Evolutionary conservation across 208 protist genomes (phyloP).

Genomic region (Wallacemonas sp.): DNA sequence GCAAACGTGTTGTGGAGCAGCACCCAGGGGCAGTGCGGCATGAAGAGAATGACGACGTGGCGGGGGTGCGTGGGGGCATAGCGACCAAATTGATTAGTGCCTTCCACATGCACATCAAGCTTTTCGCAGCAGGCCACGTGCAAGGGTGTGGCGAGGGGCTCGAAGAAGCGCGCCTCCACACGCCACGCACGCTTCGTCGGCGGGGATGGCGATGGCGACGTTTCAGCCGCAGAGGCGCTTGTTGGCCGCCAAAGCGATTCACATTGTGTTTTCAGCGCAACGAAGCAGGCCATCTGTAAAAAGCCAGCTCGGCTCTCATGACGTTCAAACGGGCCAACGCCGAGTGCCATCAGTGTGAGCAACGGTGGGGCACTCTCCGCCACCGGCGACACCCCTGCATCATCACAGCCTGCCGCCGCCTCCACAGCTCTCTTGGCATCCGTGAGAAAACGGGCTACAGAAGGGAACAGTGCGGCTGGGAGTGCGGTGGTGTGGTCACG

Average conservation of each 20-base stretch:
- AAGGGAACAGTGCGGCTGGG: not conserved
- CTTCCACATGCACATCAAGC: slow-evolving; percentile 42
- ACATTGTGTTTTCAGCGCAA: slow-evolving; percentile 31
- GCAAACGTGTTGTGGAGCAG: slow-evolving; percentile 62
- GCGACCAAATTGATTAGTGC: slow-evolving; percentile 38
- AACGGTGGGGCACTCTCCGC: not conserved
- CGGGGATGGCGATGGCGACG: too few species aligned
- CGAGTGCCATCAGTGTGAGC: slow-evolving; percentile 35
- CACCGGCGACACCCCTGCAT: not conserved
- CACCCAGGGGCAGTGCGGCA: slow-evolving; percentile 66
- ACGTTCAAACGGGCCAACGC: slow-evolving; percentile 50
- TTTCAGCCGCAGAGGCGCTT: too few species aligned
- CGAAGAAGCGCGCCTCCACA: slow-evolving; percentile 14
- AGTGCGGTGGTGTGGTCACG: not conserved
- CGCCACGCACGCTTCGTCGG: too few species aligned
- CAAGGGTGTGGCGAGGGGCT: slow-evolving; percentile 19
- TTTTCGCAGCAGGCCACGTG: slow-evolving; percentile 42
- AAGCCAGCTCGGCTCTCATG: slow-evolving; percentile 36
- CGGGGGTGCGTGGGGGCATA: slow-evolving; percentile 22
- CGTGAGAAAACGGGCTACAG: not conserved
- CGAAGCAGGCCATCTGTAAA: slow-evolving; percentile 56
- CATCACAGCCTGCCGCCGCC: not conserved
- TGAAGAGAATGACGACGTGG: slow-evolving; percentile 50
- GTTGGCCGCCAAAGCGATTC: not conserved
- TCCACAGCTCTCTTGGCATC: not conserved